phyloP scores from a whole-genome alignment of 2,329 filamentous ascomycete genomes.

The Stachybotrys chartarum region DNA sequence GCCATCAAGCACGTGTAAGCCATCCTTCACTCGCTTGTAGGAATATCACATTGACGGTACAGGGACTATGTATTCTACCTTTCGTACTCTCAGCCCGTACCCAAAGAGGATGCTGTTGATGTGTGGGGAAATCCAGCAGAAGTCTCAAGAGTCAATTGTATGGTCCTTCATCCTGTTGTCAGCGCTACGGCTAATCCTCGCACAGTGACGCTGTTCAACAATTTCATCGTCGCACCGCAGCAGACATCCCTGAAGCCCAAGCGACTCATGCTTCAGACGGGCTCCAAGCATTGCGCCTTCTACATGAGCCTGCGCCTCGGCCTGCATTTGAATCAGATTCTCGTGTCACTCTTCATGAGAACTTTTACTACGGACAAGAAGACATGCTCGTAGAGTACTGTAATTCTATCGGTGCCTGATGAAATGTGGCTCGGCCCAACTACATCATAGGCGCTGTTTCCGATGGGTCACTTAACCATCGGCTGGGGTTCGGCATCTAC shows the following conservation, averaged over 20 bases:
- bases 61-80: no score
- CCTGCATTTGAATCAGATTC: background rate
- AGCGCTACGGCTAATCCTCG: background rate
- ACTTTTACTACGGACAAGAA: background rate
- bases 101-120: background rate
- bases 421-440: no score
- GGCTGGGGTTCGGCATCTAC: no score
- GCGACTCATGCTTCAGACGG: background rate
- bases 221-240: background rate
- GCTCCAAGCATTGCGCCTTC: background rate
- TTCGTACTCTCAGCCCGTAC: background rate
- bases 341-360: background rate
- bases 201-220: background rate
- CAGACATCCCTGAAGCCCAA: background rate
- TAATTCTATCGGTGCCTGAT: no score
- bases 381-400: background rate
- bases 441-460: no score
- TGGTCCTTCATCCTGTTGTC: background rate
- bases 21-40: no score
- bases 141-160: background rate
- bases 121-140: background rate
- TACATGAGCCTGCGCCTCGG: background rate
- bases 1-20: no score
- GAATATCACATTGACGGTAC: no score
- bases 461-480: no score